These are phyloP conservation scores for Polytrichum formosum DNA, from an alignment of 225 moss, liverwort and hornwort genomes.

Conservation along the genomic window DNA sequence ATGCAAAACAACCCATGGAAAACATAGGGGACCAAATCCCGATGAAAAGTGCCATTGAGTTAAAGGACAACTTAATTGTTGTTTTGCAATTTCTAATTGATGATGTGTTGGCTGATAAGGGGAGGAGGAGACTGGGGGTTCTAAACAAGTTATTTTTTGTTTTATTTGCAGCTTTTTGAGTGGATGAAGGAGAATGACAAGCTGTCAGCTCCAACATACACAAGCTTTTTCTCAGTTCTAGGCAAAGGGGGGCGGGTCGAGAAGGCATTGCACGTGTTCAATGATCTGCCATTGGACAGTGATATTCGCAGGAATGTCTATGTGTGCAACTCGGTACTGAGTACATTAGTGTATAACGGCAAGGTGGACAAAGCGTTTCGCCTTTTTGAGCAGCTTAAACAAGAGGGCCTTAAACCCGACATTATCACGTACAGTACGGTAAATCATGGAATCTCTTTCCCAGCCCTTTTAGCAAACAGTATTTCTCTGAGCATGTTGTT, in stretches of 20 bases:
- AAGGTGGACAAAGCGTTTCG: conserved; percentile 77
- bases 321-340: conserved; percentile 72
- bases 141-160: not conserved
- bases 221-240: conserved; percentile 69
- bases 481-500: not conserved
- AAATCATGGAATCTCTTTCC: conserved; percentile 1
- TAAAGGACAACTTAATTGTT: too few relatives aligned
- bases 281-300: conserved; percentile 45
- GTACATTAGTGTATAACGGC: conserved; percentile 61
- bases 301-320: conserved; percentile 60
- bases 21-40: too few relatives aligned
- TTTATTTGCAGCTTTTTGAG: conserved; percentile 52
- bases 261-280: conserved; percentile 48
- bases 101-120: not conserved
- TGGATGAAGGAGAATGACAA: conserved; percentile 75
- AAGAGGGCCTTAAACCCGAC: conserved; percentile 66
- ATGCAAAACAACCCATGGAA: too few relatives aligned
- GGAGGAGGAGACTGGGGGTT: not conserved
- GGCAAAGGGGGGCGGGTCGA: conserved; percentile 67
- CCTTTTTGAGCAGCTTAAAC: conserved; percentile 60
- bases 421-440: conserved; percentile 75
- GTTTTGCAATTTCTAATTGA: not conserved
- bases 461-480: not conserved
- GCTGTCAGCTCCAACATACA: conserved; percentile 76
- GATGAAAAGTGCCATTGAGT: too few relatives aligned